Base-by-base conservation (phyloP, 768 basidiomycete species). In the Pleurotus giganteus region DNA sequence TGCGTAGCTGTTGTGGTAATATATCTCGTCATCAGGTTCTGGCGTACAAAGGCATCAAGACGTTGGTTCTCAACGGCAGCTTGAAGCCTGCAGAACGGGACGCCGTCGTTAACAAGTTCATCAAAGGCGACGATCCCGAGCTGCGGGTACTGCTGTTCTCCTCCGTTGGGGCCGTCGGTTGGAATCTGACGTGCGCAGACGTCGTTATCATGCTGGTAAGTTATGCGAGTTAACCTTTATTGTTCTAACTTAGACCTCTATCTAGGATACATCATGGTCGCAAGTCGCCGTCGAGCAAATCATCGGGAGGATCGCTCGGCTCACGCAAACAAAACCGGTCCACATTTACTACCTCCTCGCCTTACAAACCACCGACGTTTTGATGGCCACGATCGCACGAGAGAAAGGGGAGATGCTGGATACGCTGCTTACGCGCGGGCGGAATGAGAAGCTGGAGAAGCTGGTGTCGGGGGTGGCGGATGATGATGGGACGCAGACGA, bases 281-380 rank as follows among this genome's bases (percentile, higher is more conserved):
- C 37, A 51, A 4, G 43, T 58, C 8, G 44, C 15, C 0, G 19
- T n/a, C 0, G 42, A 36, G 6, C 57, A 58, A 29, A 55, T 56
- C 17, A 23, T 58, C 0, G 54, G 57, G 3, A 28, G 54, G 0
- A n/a, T 34, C 8, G 34, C 47, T 5, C 46, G 47, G 4, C 27
- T 58, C 3, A 54, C 55, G n/a, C 57, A 58, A 21, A 21, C 32
- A 4, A 50, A 55, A 7, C 21, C 26, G 8, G 54, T 58, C 26
- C 32, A 47, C 37, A 28, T 58, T 4, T 58, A 58, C 27, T 34
- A 42, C 13, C 15, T 58, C 1, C 11, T 56, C n/a, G 47, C 57
- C 8, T 4, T 51, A 0, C 11, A 36, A 0, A 56, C 55, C 0
- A 56, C 57, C 6, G 57, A 58, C 26, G 47, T 56, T 0, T 6